phyloP scores from a whole-genome alignment of 345 rosid genomes.

The Aquilaria yunnanensis region DNA sequence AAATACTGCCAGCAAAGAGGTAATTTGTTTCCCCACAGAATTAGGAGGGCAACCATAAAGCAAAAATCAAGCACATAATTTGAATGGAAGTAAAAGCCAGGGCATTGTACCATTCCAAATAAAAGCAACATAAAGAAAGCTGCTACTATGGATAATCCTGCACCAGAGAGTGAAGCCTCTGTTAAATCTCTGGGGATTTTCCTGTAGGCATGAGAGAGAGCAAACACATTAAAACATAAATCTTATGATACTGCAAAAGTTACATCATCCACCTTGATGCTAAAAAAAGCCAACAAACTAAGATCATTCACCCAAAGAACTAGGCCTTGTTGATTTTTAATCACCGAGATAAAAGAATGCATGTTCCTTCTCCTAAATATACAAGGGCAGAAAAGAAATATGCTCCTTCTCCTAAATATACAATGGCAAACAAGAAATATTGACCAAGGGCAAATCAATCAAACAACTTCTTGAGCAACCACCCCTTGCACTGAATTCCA shows the following conservation, averaged over 20 bases:
- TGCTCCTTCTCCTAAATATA: neutral
- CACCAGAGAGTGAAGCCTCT: slow-evolving; percentile 94
- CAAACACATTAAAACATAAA: neutral
- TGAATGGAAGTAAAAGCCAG: too few species aligned
- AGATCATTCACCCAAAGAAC: neutral
- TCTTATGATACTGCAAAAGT: too few species aligned
- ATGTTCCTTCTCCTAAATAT: neutral
- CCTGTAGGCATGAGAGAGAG: slow-evolving; percentile 38
- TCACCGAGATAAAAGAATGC: too few species aligned
- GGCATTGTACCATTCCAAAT: slow-evolving; percentile 82
- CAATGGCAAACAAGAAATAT: too few species aligned
- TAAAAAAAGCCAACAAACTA: neutral
- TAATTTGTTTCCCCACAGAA: too few species aligned
- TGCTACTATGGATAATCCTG: slow-evolving; percentile 87
- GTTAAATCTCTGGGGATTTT: slow-evolving; percentile 99
- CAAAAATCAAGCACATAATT: too few species aligned
- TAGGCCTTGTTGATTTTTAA: too few species aligned
- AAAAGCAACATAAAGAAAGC: slow-evolving; percentile 83
- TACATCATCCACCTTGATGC: neutral
- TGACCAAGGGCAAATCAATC: too few species aligned
- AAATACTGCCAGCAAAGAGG: too few species aligned
- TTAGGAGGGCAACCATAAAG: too few species aligned
- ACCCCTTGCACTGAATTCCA: too few species aligned
- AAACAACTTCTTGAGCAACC: too few species aligned
- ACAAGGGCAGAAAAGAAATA: neutral